Percentiles rank a stretch among this genome's conserved stretches.
These are phyloP conservation scores for Wickerhamomyces xylosicus DNA, from an alignment of 805 yeast species.

Conservation along the genomic window DNA sequence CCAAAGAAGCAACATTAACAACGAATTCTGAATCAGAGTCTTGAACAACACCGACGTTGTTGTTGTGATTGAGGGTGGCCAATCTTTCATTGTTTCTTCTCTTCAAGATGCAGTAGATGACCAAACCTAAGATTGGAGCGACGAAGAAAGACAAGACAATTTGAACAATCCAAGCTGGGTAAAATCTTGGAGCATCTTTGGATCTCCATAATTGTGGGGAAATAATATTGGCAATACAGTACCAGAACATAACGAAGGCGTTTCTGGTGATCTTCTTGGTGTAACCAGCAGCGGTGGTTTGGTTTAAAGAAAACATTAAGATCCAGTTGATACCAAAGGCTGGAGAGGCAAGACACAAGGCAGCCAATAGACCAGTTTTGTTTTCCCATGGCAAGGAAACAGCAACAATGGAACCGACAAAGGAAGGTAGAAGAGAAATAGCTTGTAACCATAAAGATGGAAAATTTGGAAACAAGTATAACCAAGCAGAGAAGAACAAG, in stretches of 20 bases:
- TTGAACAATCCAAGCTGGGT: conserved; percentile 44
- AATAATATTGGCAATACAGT: conserved; percentile 38
- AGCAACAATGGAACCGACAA: conserved; percentile 35
- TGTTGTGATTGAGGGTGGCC: conserved; percentile 9
- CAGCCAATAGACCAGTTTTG: conserved; percentile 36
- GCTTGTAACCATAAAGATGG: conserved; percentile 27
- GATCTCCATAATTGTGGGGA: conserved; percentile 48
- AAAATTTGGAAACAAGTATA: conserved; percentile 24
- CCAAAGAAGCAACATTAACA: conserved; percentile 31
- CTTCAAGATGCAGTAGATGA: conserved; percentile 34
- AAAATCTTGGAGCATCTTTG: conserved; percentile 34
- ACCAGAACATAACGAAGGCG: conserved; percentile 33
- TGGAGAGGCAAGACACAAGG: conserved; percentile 35
- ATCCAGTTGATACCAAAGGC: conserved; percentile 34
- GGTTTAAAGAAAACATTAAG: conserved; percentile 25
- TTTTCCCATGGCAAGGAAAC: conserved; percentile 34
- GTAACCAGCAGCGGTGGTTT: conserved; percentile 32
- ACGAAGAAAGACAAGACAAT: conserved; percentile 38
- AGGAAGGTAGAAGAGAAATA: conserved; percentile 23
- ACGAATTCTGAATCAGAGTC: conserved; percentile 25
- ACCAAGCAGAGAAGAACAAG: conserved; percentile 25
- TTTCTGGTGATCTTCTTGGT: conserved; percentile 41
- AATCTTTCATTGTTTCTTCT: conserved; percentile 34
- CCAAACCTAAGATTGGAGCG: conserved; percentile 33
- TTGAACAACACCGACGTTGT: conserved; percentile 19